These are phyloP conservation scores for Blastobotrys chiropterorum DNA, from an alignment of 805 yeast genomes.

Conservation along the genomic window DNA sequence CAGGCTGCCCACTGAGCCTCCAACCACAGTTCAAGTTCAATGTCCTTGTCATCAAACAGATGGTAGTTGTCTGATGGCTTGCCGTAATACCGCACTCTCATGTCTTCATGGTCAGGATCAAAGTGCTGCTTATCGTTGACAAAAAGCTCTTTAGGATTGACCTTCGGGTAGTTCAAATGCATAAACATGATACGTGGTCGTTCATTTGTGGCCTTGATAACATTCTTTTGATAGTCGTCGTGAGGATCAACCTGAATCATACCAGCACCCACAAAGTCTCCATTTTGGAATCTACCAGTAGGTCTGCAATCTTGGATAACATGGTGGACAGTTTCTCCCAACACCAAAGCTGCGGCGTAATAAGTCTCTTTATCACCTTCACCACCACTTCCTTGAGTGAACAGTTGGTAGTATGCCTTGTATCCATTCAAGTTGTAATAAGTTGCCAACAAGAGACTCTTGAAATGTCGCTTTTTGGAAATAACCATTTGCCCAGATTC, in stretches of 20 bases:
- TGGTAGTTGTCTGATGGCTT: constrained; percentile 26
- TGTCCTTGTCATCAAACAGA: constrained; percentile 8
- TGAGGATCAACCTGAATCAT: constrained; percentile 72
- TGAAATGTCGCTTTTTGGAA: constrained; percentile 51
- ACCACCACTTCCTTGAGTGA: constrained; percentile 61
- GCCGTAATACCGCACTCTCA: constrained; percentile 54
- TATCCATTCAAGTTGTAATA: constrained; percentile 67
- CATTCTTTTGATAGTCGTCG: constrained; percentile 41
- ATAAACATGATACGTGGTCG: constrained; percentile 38
- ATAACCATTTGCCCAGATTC: constrained; percentile 65
- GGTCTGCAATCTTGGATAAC: constrained; percentile 35
- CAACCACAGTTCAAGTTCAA: constrained; percentile 16
- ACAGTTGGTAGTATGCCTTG: constrained; percentile 48
- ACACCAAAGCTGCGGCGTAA: constrained; percentile 61
- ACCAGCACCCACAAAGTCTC: constrained; percentile 52
- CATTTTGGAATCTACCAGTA: constrained; percentile 34
- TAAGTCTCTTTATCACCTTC: constrained; percentile 81
- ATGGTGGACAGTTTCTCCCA: constrained; percentile 53
- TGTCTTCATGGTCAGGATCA: constrained; percentile 36
- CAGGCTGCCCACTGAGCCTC: constrained; percentile 16
- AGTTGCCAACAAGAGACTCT: constrained; percentile 50
- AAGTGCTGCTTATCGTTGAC: constrained; percentile 36
- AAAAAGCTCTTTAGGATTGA: constrained; percentile 51
- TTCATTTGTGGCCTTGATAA: constrained; percentile 9
- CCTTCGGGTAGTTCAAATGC: constrained; percentile 63